Base-by-base conservation (phyloP, 1,139 yeast species). In the Yamadazyma atmosphaerica region DNA sequence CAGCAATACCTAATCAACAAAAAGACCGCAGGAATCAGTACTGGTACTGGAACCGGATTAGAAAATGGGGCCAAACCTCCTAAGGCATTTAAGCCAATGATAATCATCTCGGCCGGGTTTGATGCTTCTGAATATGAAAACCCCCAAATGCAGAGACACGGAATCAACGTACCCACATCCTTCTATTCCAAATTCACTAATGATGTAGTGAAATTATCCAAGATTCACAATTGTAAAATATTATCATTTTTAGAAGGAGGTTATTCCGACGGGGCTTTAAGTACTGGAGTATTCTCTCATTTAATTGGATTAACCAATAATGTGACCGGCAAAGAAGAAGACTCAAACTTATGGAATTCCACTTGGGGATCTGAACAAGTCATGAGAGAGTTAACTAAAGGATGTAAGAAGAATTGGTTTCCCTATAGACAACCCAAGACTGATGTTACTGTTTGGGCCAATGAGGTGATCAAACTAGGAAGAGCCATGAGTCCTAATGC, bases 51-150 rank as follows among this genome's bases (percentile, higher is more conserved):
- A 62, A 16, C 44, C 60, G 27, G 13, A 9, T 9, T 24, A 7
- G 27, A 24, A 24, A 13, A 40, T 42, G 12, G 58, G 63, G 48
- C 66, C 72, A 48, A 46, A 4, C 63, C 70, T 1, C 77, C 76
- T 4, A 71, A 52, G n/a, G 77, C 79, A 1, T 86, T 83, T 60
- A 83, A 81, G 52, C 88, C 92, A 0, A 58, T 86, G 43, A 78
- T 87, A 4, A 73, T 83, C 13, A 72, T 87, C 2, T 84, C 94
- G 31, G 92, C 96, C 0, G 96, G 96, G 2, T 87, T 87, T 57
- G 96, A 87, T 62, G 95, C 95, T 2, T 83, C 88, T 21, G 96
- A 87, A 56, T 82, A 79, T 56, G 96, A 87, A 55, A 82, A 83
- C 42, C 79, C 80, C 15, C 79, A 82, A 42, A 87, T 87, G 96